Evolutionary conservation across 2,329 filamentous ascomycete species (phyloP), one percentile per base, ranked within the genome.

Genomic region (Aspergillus clavatus): DNA sequence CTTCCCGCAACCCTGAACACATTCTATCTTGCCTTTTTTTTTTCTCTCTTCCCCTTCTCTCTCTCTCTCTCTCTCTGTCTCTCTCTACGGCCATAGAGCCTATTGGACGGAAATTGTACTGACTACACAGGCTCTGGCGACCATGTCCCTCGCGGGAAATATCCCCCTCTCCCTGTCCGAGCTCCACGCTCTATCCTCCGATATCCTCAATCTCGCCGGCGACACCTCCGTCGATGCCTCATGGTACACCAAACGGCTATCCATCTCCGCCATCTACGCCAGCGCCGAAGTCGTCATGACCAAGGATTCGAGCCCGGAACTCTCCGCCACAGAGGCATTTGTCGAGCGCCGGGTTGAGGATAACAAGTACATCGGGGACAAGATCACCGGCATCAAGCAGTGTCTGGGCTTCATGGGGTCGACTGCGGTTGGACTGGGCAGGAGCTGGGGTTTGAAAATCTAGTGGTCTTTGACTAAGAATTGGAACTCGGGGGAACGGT

Each of bases 261-360:
- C 75, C 0, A 65, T 87, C 19, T 76, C 80, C 0, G 76, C 77
- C 2, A 75, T 87, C n/a, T 88, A 87, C 61, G 88, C 88, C 41
- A 81, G 83, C 26, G 79, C 84, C 45, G 93, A 98, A 70, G 74
- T 96, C 4, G 95, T 90, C 70, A 96, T 97, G 89, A 96, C 89
- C 18, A 89, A 86, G 47, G 93, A 97, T 68, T 76, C 74, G 48
- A 89, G 84, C 3, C 71, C 77, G 0, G 81, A 80, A n/a, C 93
- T 87, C 58, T 65, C 62, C 7, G 87, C 90, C 51, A 97, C 93
- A 3, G 83, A 83, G 53, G 76, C 80, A 7, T 98, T 97, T 64
- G 72, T 97, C 42, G 79, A 84, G 44, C 78, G 89, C 35, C 78
- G 91, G 50, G 70, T 95, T 45, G 76, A 81, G 47, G 90, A 94